Base-by-base conservation (phyloP, 495 filamentous ascomycete species). In the Aspergillus indologenus region DNA sequence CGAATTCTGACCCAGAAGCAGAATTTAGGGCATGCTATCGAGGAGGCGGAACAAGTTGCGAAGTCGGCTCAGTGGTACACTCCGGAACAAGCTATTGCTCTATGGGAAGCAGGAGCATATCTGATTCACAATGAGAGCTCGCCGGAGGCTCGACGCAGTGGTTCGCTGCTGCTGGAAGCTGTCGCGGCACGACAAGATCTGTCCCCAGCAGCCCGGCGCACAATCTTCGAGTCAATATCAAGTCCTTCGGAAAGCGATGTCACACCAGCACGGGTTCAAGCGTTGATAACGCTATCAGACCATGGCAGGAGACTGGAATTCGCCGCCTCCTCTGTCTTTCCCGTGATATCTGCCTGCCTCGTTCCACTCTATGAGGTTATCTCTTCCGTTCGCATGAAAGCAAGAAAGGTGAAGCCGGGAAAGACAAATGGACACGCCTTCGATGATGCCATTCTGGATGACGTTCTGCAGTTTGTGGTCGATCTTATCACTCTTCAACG, bases 401-500 rank as follows among this genome's bases (percentile, higher is more conserved):
- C 78, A 31, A 78, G 79, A 56, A 87, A 85, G 59, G 75, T 68
- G 24, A 87, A 85, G 60, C 66, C 72, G 0, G 67, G 76, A 21
- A 71, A 71, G 42, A 69, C 71, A 18, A 75, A 80, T 40, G 79
- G 79, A 5, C 59, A 71, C 12, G 65, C 47, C 14, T 65, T 73
- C 48, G 90, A 92, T 62, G 90, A 90, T 60, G 82, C 80, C 47
- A 84, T 83, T 62, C 74, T 96, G 42, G 79, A 79, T 45, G 81
- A 85, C 56, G 73, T 95, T 7, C 89, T 96, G 64, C 77, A 82
- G 49, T 89, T 91, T 48, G 80, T 89, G 24, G 84, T 85, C n/a
- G 85, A 91, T 65, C 75, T 94, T 58, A 87, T 94, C 71, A 92
- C 88, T 62, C 87, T 93, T 72, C 93, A 91, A 71, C 88, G 87